Evolutionary conservation across 306 rosid species (phyloP), one percentile per base, ranked within the genome.

Genomic region (Cyclanthera cordifolia): DNA sequence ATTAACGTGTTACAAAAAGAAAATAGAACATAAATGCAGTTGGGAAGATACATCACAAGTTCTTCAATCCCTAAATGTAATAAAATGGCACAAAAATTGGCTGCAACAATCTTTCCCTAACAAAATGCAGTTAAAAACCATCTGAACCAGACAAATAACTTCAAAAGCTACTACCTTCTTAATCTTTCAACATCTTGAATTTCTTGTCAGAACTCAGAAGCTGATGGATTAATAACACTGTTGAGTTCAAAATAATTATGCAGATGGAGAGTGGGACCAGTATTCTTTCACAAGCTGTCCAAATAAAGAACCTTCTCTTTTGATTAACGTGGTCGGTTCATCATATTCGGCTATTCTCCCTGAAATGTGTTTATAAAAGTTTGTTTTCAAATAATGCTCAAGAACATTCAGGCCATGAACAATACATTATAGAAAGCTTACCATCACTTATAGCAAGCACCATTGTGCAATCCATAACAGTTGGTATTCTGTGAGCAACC

Each of bases 381-480:
- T 58, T 7, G 32, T 16, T 58, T 2, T 13, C 12, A 56, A 27
- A 56, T 27, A 56, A 56, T 58, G 65, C 24, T 30, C 8, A n/a
- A 58, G 64, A 27, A 56, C 37, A 6, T 56, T 28, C 21, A 13
- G 60, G 60, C 32, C 30, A 53, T 23, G 59, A 53, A 53, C n/a
- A 17, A 10, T 51, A 6, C 4, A 61, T 10, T 15, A 65, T 41
- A 16, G 25, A 23, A 8, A 72, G 43, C 82, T 74, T 73, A 92
- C 95, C 95, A 39, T 93, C 96, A 50, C 96, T 83, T 21, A 93
- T 82, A 60, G 94, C 81, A 56, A 93, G 96, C 80, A 89, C 95
- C 87, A 82, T 87, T 5, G 91, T 83, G 90, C 98, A 89, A 76
- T 93, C 96, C 98, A 93, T 93, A 64, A 93, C 98, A 24, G 96